A percentile compares a stretch with the other conserved stretches of the same genome.
Evolutionary conservation across 495 filamentous ascomycete species (phyloP).

Genomic region (Evansstolkia leycettana): DNA sequence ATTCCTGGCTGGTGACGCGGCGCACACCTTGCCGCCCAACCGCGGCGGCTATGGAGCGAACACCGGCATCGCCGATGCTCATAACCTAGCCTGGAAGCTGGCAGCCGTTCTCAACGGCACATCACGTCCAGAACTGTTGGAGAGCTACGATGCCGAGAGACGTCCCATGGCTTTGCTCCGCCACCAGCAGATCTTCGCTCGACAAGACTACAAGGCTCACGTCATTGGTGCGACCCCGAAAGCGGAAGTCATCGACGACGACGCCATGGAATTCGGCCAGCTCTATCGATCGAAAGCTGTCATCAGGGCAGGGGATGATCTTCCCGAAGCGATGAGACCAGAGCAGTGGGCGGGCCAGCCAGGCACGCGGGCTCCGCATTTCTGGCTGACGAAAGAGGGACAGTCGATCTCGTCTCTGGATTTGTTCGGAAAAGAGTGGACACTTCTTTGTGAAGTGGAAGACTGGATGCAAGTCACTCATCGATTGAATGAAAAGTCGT

Average conservation of each 20-base stretch:
- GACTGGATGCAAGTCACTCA: slow-evolving; percentile 6
- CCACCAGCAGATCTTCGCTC: not conserved
- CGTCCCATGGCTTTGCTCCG: slow-evolving; percentile 26
- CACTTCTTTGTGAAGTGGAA: slow-evolving; percentile 5
- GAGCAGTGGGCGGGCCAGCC: slow-evolving; percentile 18
- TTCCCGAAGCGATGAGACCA: slow-evolving; percentile 11
- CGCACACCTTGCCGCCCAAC: slow-evolving; percentile 36
- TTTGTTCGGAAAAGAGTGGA: slow-evolving; percentile 10
- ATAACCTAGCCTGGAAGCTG: slow-evolving; percentile 37
- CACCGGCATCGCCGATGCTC: slow-evolving; percentile 34
- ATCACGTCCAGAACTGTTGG: slow-evolving; percentile 25
- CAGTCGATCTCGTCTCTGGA: slow-evolving; percentile 9
- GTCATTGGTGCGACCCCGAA: slow-evolving; percentile 1
- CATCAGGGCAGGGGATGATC: slow-evolving; percentile 1
- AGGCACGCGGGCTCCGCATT: slow-evolving; percentile 17
- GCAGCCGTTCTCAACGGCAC: slow-evolving; percentile 29
- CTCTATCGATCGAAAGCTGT: slow-evolving; percentile 9
- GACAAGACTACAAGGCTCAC: not conserved
- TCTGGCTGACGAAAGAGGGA: slow-evolving; percentile 8
- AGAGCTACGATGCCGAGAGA: slow-evolving; percentile 38
- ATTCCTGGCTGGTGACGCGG: slow-evolving; percentile 38
- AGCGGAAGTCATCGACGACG: slow-evolving; percentile 9
- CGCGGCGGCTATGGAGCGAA: slow-evolving; percentile 37
- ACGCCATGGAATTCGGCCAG: slow-evolving; percentile 17
- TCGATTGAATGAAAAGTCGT: slow-evolving; percentile 1